Evolutionary conservation across 2,329 filamentous ascomycete genomes (phyloP), one percentile per base, ranked within the genome.

Genomic region (Cytospora schulzeri): DNA sequence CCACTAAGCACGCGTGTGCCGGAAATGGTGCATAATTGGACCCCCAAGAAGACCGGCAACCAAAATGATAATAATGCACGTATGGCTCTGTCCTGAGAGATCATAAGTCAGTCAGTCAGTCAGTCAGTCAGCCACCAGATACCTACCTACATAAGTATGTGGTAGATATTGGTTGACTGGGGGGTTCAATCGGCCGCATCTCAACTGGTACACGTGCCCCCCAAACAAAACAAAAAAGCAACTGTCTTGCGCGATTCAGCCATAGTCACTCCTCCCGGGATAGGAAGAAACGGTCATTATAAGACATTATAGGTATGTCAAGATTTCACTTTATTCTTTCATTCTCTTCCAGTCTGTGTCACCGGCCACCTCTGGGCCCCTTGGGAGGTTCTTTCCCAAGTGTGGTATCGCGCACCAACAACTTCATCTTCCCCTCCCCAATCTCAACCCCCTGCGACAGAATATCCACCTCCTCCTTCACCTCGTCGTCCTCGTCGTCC

Each of bases 361-460:
- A 69, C 50, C 68, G 66, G 35, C 65, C 28, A 19, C 41, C 41
- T 68, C 81, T 81, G n/a, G 84, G 83, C 2, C 83, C 83, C 77
- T 84, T 86, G 63, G 84, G 82, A 66, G 83, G 80, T 69, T 86
- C 75, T 69, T 76, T 76, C 55, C 69, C 66, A 11, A 67, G 68
- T 31, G 74, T 73, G 35, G 75, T 72, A 68, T 81, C 86, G 69
- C 87, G 80, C 62, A 89, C 87, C 68, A 89, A 77, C 70, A 89
- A 79, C 75, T 85, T 81, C 62, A 89, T 86, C 76, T 88, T 89
- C 69, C 87, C 87, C 65, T 88, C 85, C 33, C 86, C 86, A 72
- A 89, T 88, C 76, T 89, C 86, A 52, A 88, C 83, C n/a, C 86
- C 86, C 73, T 88, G 85, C 69, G 84, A 83, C 55, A 89, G 77